These are phyloP conservation scores for Gentiana macrophylla DNA, from an alignment of 257 asterid species.

Conservation along the genomic window DNA sequence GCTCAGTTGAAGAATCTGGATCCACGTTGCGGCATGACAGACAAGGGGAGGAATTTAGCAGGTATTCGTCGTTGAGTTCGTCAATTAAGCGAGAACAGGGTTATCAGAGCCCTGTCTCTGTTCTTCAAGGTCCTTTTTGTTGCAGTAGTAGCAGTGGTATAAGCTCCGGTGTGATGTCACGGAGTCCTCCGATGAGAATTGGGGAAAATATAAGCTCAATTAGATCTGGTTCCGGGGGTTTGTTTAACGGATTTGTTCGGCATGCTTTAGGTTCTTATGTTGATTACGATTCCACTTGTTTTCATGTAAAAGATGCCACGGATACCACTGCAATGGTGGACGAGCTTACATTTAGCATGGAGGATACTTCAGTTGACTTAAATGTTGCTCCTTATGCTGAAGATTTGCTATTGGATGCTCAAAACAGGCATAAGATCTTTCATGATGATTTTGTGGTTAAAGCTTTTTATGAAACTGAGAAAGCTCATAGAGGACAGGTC, in stretches of 20 bases:
- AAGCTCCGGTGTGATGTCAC: slow-evolving; percentile 27
- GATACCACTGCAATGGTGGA: slow-evolving; percentile 31
- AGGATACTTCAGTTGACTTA: slow-evolving; percentile 37
- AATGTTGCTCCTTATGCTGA: slow-evolving; percentile 49
- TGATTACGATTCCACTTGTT: slow-evolving; percentile 41
- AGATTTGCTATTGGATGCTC: slow-evolving; percentile 64
- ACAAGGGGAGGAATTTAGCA: slow-evolving; percentile 63
- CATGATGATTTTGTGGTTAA: slow-evolving; percentile 62
- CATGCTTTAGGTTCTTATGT: slow-evolving; percentile 68
- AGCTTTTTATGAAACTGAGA: slow-evolving; percentile 82
- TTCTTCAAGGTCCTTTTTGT: slow-evolving; percentile 55
- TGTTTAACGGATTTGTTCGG: slow-evolving; percentile 60
- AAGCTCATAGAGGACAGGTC: slow-evolving; percentile 82
- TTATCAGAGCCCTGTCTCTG: slow-evolving; percentile 94
- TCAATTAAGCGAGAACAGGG: slow-evolving; percentile 61
- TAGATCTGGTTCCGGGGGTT: slow-evolving; percentile 42
- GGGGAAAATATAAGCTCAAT: slow-evolving; percentile 39
- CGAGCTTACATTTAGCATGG: slow-evolving; percentile 84
- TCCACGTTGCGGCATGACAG: slow-evolving; percentile 76
- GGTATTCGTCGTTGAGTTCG: slow-evolving; percentile 63
- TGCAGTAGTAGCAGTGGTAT: slow-evolving; percentile 26
- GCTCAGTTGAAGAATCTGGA: slow-evolving; percentile 53
- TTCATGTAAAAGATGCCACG: slow-evolving; percentile 24
- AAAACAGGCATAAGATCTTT: slow-evolving; percentile 55
- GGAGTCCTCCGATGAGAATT: slow-evolving; percentile 49